Percentiles rank a stretch among this genome's conserved stretches.
These are phyloP conservation scores for Blastobotrys mokoenaii DNA, from an alignment of 805 yeast species.

Conservation along the genomic window DNA sequence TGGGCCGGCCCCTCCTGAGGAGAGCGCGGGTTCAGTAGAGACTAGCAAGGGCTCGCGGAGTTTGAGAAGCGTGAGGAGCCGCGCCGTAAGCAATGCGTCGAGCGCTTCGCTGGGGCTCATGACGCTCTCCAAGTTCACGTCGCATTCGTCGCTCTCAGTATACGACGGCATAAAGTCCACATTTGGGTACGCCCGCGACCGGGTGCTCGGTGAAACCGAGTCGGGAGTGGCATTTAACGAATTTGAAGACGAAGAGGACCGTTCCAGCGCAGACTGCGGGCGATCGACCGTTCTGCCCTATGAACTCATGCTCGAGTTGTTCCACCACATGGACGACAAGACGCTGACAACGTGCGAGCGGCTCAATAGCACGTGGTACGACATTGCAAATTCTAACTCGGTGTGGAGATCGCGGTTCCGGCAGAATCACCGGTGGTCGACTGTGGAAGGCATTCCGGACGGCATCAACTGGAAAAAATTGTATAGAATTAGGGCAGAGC, in stretches of 20 bases:
- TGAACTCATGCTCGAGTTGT: conserved; percentile 12
- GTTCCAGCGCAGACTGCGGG: no score
- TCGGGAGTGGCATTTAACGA: conserved; percentile 17
- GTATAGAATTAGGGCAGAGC: conserved; percentile 17
- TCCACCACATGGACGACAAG: conserved; percentile 13
- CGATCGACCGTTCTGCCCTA: conserved; percentile 8
- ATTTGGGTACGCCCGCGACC: background rate
- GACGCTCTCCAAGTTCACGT: conserved; percentile 6
- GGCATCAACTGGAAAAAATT: conserved; percentile 19
- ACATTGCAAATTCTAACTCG: conserved; percentile 9
- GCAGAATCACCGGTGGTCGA: conserved; percentile 12
- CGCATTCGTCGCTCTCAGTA: conserved; percentile 7
- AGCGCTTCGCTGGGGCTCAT: background rate
- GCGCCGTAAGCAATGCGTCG: background rate
- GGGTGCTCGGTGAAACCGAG: conserved; percentile 14
- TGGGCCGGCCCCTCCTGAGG: no score
- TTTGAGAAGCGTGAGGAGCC: no score
- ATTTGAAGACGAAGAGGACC: conserved; percentile 7
- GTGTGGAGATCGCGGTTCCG: conserved; percentile 21
- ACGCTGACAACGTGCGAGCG: conserved; percentile 13
- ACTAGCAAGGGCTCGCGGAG: no score
- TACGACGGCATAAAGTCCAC: conserved; percentile 1
- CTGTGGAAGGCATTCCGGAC: conserved; percentile 11
- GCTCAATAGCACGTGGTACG: conserved; percentile 19
- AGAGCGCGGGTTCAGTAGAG: no score